These are phyloP conservation scores for Pseudonitzschia multiseries DNA, from an alignment of 108 stramenopile genomes.

Conservation along the genomic window DNA sequence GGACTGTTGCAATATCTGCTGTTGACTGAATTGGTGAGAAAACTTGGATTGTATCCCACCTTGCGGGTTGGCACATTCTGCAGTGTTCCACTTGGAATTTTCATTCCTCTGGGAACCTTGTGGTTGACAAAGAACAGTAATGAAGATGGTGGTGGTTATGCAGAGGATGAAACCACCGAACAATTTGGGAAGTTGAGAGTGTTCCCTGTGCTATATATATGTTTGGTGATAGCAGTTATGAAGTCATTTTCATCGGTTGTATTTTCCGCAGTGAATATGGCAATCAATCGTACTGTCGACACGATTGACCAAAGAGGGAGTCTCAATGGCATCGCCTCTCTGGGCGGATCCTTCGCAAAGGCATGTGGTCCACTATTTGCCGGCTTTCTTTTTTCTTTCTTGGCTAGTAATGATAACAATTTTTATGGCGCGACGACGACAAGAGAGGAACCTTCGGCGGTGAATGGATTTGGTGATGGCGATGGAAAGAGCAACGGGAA, in stretches of 20 bases:
- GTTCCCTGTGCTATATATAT: background rate
- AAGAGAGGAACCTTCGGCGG: background rate
- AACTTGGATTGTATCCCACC: conserved; percentile 49
- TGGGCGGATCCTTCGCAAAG: conserved; percentile 62
- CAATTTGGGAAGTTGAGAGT: background rate
- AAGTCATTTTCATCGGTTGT: conserved; percentile 49
- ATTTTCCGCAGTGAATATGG: conserved; percentile 54
- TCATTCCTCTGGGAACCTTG: conserved; percentile 46
- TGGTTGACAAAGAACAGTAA: conserved; percentile 1
- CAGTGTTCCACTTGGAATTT: conserved; percentile 29
- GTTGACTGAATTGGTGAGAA: conserved; percentile 38
- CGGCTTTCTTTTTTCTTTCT: conserved; percentile 34
- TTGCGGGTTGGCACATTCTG: conserved; percentile 39
- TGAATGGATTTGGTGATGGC: background rate
- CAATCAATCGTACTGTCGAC: conserved; percentile 61
- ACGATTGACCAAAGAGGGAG: conserved; percentile 49
- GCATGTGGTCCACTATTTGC: conserved; percentile 59
- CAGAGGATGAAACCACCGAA: background rate
- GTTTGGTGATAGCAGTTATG: conserved; percentile 38
- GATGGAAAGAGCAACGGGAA: background rate
- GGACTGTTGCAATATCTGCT: conserved; percentile 48
- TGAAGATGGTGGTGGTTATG: background rate
- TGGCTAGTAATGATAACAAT: background rate
- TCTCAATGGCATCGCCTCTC: conserved; percentile 64
- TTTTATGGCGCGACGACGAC: background rate